Base-by-base conservation (phyloP, 176 grass and related monocot species). In the Phyllostachys edulis region DNA sequence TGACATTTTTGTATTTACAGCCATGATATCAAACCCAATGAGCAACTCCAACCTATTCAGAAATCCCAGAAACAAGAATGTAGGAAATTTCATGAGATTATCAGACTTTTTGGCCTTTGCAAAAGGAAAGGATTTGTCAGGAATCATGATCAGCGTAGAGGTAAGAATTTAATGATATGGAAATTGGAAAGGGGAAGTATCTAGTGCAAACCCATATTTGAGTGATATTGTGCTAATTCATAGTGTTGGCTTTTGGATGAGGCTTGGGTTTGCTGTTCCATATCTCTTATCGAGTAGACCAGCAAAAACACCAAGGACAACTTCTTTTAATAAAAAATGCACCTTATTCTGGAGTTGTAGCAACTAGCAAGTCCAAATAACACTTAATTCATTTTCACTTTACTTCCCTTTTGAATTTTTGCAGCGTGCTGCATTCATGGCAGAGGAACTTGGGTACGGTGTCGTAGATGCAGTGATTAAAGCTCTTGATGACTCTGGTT, bases 101-200 rank as follows among this genome's bases (percentile, higher is more conserved):
- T 92, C 89, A 49, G 96, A 98, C 61, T 98, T 98, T 77, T 84
- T 98, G 80, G 40, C 57, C 27, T 98, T 94, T 76, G 74, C 93
- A 49, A 92, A 95, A 75, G 88, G 23, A 29, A 89, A 90, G 69
- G 83, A 91, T 80, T 71, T 95, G 52, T 76, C 83, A 10, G 91
- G 91, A 71, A 82, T 98, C 84, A 76, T 98, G 91, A 89, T 98
- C 80, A 93, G 11, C 21, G 69, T 98, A 82, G 91, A 98, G 93
- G 96, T 98, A 89, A 95, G 68, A 77, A 77, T 52, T 87, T 75
- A 59, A 54, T 76, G 41, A 38, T 27, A 82, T 68, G 8, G 34
- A 44, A 73, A 54, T 73, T 57, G 12, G 29, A 32, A 73, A 56
- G 23, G 37, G 5, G 4, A 59, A 6, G 9, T 36, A 38, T 68